These are phyloP conservation scores for Ceratobasidium sp. DNA, from an alignment of 1,284 basidiomycete genomes.

Conservation along the genomic window DNA sequence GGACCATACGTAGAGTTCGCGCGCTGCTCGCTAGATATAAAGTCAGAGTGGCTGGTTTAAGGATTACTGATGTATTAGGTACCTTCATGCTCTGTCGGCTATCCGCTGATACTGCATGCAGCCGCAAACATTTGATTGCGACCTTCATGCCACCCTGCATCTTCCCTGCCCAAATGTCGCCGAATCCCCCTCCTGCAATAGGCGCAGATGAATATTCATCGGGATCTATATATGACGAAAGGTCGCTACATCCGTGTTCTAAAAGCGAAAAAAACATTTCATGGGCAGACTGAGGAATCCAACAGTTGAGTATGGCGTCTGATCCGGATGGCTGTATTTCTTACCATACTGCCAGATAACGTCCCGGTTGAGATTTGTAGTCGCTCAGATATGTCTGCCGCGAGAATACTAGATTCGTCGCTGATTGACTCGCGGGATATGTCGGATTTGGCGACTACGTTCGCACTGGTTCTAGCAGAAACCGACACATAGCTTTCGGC, in stretches of 20 bases:
- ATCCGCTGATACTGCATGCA: not conserved
- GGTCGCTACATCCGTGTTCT: not conserved
- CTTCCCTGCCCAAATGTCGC: constrained; percentile 8
- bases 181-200: not conserved
- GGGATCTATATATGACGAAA: not conserved
- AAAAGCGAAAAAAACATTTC: not conserved
- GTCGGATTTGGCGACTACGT: too few species aligned
- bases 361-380: too few species aligned
- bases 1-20: not conserved
- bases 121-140: not conserved
- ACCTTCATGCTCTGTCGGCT: not conserved
- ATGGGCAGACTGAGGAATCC: too few species aligned
- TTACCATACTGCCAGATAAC: too few species aligned
- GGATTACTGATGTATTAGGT: not conserved
- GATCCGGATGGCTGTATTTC: too few species aligned
- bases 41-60: too few species aligned
- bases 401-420: too few species aligned
- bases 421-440: too few species aligned
- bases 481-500: too few species aligned
- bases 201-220: not conserved
- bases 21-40: not conserved
- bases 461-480: too few species aligned
- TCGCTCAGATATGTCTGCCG: too few species aligned
- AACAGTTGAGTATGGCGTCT: too few species aligned
- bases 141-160: not conserved